phyloP scores from a whole-genome alignment of 164 flowering plant species.

The Liriodendron chinense region DNA sequence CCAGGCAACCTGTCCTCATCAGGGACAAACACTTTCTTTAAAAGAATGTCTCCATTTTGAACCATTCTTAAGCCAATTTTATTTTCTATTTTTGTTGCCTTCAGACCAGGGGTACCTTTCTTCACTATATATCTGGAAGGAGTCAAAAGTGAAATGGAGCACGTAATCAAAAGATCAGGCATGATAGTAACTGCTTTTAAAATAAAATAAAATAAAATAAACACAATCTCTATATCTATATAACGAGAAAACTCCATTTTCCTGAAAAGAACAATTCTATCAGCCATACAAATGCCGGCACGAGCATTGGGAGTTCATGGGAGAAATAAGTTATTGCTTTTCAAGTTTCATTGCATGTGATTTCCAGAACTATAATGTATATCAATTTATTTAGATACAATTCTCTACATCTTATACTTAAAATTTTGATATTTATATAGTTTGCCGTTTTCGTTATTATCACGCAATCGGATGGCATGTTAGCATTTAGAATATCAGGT shows the following conservation, averaged over 20 bases:
- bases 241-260: no score
- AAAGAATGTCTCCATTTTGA: conserved; percentile 88
- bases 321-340: no score
- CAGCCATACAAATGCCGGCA: neutral
- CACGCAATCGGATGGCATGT: no score
- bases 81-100: conserved; percentile 84
- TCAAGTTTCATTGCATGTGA: no score
- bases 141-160: neutral
- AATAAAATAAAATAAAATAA: no score
- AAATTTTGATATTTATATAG: no score
- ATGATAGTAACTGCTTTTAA: neutral
- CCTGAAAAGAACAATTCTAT: neutral
- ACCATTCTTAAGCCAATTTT: conserved; percentile 94
- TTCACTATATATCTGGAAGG: conserved; percentile 68
- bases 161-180: neutral
- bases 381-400: no score
- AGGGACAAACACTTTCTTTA: conserved; percentile 77
- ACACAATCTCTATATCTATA: no score
- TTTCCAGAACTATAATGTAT: no score
- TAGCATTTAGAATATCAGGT: no score
- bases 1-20: conserved; percentile 88
- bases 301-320: neutral
- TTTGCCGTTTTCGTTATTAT: no score
- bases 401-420: no score
- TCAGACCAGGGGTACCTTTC: conserved; percentile 77